Evolutionary conservation across 2,329 filamentous ascomycete genomes (phyloP).

Genomic region (Daldinia sp.): DNA sequence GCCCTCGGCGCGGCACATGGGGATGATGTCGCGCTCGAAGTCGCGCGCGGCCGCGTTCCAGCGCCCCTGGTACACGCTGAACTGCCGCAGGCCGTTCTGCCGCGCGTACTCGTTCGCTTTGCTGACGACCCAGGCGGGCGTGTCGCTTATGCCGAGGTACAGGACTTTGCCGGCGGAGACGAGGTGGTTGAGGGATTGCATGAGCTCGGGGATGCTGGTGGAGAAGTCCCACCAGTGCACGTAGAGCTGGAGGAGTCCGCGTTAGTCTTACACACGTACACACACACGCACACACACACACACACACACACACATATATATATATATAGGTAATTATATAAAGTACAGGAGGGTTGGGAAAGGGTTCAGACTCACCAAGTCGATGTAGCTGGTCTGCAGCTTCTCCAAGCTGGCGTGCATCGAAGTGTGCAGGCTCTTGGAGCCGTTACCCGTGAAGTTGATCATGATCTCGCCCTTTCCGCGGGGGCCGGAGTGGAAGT

Average conservation of each 20-base stretch:
- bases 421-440: conserved; percentile 70
- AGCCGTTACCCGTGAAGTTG: conserved; percentile 69
- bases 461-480: conserved; percentile 57
- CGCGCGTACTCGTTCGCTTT: conserved; percentile 77
- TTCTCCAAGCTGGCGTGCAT: conserved; percentile 69
- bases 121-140: conserved; percentile 77
- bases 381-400: conserved; percentile 76
- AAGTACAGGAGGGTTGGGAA: not conserved
- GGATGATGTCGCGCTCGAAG: conserved; percentile 76
- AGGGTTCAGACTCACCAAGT: conserved; percentile 60
- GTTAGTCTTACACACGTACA: conserved; percentile 27
- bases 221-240: conserved; percentile 74
- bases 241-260: conserved; percentile 60
- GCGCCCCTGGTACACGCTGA: conserved; percentile 75
- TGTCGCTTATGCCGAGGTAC: conserved; percentile 76
- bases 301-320: too few relatives aligned
- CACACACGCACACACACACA: not conserved
- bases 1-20: conserved; percentile 72
- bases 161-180: conserved; percentile 72
- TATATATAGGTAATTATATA: too few relatives aligned
- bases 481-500: conserved; percentile 60
- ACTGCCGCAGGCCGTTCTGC: conserved; percentile 75
- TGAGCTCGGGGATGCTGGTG: conserved; percentile 73
- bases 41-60: conserved; percentile 74
- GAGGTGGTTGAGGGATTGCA: conserved; percentile 74